Conservation (phyloP, 2,329 filamentous ascomycete genomes). For the Cadophora sp. region DNA sequence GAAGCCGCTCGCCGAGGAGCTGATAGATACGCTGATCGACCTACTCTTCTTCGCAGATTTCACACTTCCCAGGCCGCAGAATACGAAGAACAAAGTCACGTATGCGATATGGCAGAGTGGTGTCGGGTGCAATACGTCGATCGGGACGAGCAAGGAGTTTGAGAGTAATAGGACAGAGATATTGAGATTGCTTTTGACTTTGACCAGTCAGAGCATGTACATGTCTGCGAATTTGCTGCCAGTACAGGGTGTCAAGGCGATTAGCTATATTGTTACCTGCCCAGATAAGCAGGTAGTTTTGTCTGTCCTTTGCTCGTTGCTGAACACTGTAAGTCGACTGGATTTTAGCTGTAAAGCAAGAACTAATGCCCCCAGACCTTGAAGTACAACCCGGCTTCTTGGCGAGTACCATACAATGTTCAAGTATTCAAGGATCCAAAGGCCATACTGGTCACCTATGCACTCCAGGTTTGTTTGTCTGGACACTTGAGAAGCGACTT, state of each 20-base stretch:
- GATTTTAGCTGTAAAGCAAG: background rate
- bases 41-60: slow-evolving; percentile 91
- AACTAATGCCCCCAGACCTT: slow-evolving; percentile 67
- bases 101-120: slow-evolving; percentile 99
- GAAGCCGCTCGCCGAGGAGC: slow-evolving; percentile 88
- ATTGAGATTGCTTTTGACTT: slow-evolving; percentile 80
- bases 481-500: background rate
- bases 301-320: slow-evolving; percentile 86
- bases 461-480: slow-evolving; percentile 58
- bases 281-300: slow-evolving; percentile 91
- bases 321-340: slow-evolving; percentile 80
- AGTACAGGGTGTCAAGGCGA: slow-evolving; percentile 79
- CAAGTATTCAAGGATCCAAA: slow-evolving; percentile 91
- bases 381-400: slow-evolving; percentile 94
- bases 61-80: slow-evolving; percentile 76
- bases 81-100: slow-evolving; percentile 79
- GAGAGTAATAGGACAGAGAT: slow-evolving; percentile 95
- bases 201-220: slow-evolving; percentile 94
- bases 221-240: slow-evolving; percentile 81
- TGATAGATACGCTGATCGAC: slow-evolving; percentile 89
- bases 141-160: slow-evolving; percentile 87
- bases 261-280: slow-evolving; percentile 89
- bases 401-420: slow-evolving; percentile 93
- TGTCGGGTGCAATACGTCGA: slow-evolving; percentile 90
- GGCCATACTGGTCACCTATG: slow-evolving; percentile 89